Conservation (phyloP, 345 rosid species). For the Eucalyptus caleyi region DNA sequence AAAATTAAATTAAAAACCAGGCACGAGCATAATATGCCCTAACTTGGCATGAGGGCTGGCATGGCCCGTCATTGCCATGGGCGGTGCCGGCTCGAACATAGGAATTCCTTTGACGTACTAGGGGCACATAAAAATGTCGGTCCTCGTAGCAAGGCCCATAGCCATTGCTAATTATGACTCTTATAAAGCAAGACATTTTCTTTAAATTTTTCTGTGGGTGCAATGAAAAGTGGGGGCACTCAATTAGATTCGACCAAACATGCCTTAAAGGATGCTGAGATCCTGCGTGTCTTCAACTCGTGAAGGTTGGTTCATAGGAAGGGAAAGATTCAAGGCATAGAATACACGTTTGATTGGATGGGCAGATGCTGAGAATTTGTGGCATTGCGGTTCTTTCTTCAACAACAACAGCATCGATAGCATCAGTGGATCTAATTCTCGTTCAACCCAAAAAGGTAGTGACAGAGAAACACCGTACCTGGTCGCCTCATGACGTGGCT, state of each 20-base stretch:
- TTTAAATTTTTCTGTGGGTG: neutral
- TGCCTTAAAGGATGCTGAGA: neutral
- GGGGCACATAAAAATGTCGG: neutral
- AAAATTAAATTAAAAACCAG: neutral
- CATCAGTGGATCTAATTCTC: neutral
- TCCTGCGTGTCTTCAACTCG: neutral
- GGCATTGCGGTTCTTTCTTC: neutral
- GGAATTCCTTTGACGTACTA: too few species aligned
- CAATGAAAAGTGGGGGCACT: neutral
- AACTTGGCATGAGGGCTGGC: too few species aligned
- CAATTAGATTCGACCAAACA: neutral
- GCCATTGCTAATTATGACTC: neutral
- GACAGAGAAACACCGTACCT: neutral
- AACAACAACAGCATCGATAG: fast-evolving
- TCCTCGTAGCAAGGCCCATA: neutral
- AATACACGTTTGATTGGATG: neutral
- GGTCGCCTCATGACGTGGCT: neutral
- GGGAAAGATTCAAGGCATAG: neutral
- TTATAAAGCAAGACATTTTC: neutral
- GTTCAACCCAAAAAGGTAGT: neutral
- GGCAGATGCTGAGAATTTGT: neutral
- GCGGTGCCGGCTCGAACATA: fast-evolving
- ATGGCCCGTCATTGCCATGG: too few species aligned
- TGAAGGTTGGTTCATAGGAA: neutral
- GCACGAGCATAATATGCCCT: neutral